phyloP scores from a whole-genome alignment of 2,329 filamentous ascomycete genomes.

The Penicillium oxalicum region DNA sequence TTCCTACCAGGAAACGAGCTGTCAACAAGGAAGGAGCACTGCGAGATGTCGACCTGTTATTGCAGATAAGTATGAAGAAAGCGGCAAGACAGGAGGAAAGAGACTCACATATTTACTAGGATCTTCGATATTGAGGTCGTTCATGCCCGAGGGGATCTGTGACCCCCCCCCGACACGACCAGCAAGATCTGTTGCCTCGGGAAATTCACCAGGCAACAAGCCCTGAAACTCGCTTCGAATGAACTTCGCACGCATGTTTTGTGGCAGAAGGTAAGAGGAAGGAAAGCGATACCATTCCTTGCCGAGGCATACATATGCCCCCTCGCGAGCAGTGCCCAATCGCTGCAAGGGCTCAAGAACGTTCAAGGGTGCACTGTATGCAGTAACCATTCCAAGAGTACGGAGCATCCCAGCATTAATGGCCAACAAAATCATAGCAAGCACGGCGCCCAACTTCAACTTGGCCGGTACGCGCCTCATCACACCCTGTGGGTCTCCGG shows the following conservation, averaged over 20 bases:
- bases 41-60: conserved; percentile 56
- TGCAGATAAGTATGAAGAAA: conserved; percentile 11
- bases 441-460: conserved; percentile 63
- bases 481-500: conserved; percentile 59
- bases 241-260: conserved; percentile 80
- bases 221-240: conserved; percentile 85
- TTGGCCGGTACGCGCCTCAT: conserved; percentile 66
- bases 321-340: conserved; percentile 49
- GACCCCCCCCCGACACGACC: conserved; percentile 79
- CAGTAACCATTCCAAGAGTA: conserved; percentile 69
- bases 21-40: conserved; percentile 82
- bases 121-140: conserved; percentile 86
- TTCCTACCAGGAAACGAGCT: conserved; percentile 63
- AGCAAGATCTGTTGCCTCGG: conserved; percentile 62
- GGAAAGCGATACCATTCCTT: conserved; percentile 99
- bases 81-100: not conserved
- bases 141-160: conserved; percentile 76
- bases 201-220: conserved; percentile 84
- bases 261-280: conserved; percentile 82
- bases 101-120: conserved; percentile 69
- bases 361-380: conserved; percentile 75
- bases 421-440: conserved; percentile 56
- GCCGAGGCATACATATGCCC: conserved; percentile 75
- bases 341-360: conserved; percentile 48
- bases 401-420: conserved; percentile 64